Base-by-base conservation (phyloP, 163 green algal genomes). In the Coccomyxa subellipsoidea region DNA sequence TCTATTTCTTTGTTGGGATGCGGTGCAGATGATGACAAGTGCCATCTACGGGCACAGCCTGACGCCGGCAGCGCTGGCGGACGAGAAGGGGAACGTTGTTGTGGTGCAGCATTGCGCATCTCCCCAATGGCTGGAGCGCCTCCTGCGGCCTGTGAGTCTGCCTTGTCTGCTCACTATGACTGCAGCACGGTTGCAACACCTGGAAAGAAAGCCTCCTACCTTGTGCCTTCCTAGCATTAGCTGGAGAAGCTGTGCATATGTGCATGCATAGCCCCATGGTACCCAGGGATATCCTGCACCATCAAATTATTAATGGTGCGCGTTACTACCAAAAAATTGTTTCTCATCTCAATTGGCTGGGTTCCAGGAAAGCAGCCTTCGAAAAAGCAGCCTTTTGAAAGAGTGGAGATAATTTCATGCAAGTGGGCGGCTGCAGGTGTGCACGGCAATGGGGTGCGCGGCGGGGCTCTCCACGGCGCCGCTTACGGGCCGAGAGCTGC, bases 81-180 rank as follows among this genome's bases (percentile, higher is more conserved):
- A 92, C 69, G 88, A 87, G 29, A 91, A 90, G 82, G 88, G 88
- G 40, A 89, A 88, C 38, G 38, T 78, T 2, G 76, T 88, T 7
- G 72, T 87, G 39, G 84, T 91, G 84, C 69, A 83, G n/a, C 10
- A 59, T 0, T 80, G 82, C 53, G 76, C 69, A 10, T 81, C 69
- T 6, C 59, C 80, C 32, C 77, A 70, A 0, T 90, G 82, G 79
- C 79, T 88, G 75, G 85, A 88, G 76, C 66, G 70, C 31, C 80
- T 88, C n/a, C 76, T 88, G 7, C 69, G 85, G 39, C 85, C 82
- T 35, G 73, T 80, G 40, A 79, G 69, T 78, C 34, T 40, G 2
- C 34, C 0, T 40, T 15, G n/a, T 39, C 27, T 38, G 12, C n/a
- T n/a, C n/a, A n/a, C n/a, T n/a, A n/a, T n/a, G n/a, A n/a, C n/a